Conservation (phyloP, 1,284 basidiomycete genomes). For the Trichosporon sp. region DNA sequence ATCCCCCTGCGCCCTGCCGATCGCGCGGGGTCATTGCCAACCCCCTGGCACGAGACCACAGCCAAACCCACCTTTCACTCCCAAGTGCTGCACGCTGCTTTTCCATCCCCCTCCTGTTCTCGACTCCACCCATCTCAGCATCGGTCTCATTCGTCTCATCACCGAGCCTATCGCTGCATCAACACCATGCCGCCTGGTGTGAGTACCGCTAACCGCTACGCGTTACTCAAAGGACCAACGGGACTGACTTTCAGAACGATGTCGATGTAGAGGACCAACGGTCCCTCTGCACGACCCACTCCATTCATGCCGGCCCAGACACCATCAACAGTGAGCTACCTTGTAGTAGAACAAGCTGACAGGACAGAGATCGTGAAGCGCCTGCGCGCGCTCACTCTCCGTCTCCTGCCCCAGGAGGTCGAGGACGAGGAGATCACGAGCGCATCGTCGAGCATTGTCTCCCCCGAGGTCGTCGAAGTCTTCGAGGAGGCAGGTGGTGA, state of each 20-base stretch:
- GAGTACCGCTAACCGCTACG: not conserved
- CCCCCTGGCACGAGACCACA: not conserved
- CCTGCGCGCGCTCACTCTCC: constrained; percentile 73
- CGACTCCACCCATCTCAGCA: not conserved
- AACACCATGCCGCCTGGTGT: constrained; percentile 6
- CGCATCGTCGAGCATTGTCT: constrained; percentile 55
- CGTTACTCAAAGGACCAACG: not conserved
- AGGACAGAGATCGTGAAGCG: constrained; percentile 67
- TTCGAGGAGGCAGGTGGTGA: constrained; percentile 60
- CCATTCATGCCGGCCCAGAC: constrained; percentile 29
- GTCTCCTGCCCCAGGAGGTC: constrained; percentile 74
- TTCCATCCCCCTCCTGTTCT: not conserved
- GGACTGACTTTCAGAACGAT: constrained; percentile 33
- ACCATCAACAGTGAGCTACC: constrained; percentile 29
- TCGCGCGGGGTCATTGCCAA: not conserved
- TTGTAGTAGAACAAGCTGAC: not conserved
- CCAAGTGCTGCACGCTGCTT: not conserved
- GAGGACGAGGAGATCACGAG: constrained; percentile 51
- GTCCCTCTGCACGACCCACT: constrained; percentile 45
- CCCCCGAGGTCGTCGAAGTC: constrained; percentile 57
- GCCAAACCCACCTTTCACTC: not conserved
- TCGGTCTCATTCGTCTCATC: not conserved
- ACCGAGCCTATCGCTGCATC: not conserved
- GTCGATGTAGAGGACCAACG: constrained; percentile 51
- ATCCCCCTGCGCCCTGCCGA: not conserved